phyloP scores from a whole-genome alignment of 148 eudicot species.

The Linanthus parryae region DNA sequence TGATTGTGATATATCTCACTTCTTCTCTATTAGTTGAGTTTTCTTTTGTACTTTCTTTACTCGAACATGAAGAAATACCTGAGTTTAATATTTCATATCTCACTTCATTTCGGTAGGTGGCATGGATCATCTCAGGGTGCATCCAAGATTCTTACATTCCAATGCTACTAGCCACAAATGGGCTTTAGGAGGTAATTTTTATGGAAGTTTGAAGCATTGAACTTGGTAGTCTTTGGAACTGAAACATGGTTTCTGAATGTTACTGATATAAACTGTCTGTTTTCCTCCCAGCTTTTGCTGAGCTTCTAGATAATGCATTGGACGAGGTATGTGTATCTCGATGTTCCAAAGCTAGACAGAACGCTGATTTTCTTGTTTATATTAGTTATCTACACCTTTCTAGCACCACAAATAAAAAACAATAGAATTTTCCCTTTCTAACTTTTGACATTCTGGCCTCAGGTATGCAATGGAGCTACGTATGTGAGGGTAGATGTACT shows the following conservation, averaged over 20 bases:
- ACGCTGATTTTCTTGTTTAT: background rate
- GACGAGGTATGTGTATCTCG: constrained; percentile 47
- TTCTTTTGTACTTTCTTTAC: too few relatives aligned
- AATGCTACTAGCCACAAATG: constrained; percentile 92
- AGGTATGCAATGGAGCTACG: constrained; percentile 65
- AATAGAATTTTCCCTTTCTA: background rate
- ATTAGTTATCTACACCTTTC: background rate
- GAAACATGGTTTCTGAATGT: background rate
- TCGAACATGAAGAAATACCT: too few relatives aligned
- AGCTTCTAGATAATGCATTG: constrained; percentile 69
- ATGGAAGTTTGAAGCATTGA: background rate
- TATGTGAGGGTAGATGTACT: constrained; percentile 54
- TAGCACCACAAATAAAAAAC: too few relatives aligned
- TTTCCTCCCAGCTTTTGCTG: constrained; percentile 57
- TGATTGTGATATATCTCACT: too few relatives aligned
- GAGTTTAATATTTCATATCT: too few relatives aligned
- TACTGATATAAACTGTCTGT: background rate
- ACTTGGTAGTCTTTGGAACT: background rate
- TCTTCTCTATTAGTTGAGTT: too few relatives aligned
- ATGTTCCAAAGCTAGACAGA: background rate
- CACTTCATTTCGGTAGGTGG: constrained; percentile 28
- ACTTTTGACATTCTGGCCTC: background rate
- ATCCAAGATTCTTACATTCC: constrained; percentile 74
- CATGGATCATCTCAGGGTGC: constrained; percentile 68
- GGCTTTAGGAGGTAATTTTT: constrained; percentile 63